Percentiles rank a stretch among this genome's conserved stretches.
Conservation (phyloP, 768 basidiomycete species). For the Auricularia sp. region DNA sequence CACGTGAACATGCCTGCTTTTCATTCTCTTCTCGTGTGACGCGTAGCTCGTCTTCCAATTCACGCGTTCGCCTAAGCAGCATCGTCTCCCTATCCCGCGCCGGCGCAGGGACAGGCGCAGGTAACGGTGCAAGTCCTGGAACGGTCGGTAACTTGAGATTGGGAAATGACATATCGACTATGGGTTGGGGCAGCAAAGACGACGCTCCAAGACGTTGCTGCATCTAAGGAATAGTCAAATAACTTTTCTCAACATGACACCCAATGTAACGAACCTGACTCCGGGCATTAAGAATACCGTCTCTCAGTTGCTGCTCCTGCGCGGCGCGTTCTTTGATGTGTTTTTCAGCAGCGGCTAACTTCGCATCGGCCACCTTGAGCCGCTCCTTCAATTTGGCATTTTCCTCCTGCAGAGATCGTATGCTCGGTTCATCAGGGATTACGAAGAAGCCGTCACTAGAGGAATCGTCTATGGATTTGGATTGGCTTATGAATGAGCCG, state of each 20-base stretch:
- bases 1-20: constrained; percentile 50
- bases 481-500: constrained; percentile 4
- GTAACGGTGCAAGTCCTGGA: constrained; percentile 22
- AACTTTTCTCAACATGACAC: neutral
- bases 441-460: constrained; percentile 68
- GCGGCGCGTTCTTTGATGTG: constrained; percentile 60
- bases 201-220: constrained; percentile 7
- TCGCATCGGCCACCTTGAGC: constrained; percentile 44
- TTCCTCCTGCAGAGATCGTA: constrained; percentile 52
- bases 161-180: constrained; percentile 25
- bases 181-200: constrained; percentile 33
- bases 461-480: constrained; percentile 45
- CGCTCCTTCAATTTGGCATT: constrained; percentile 55
- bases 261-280: constrained; percentile 41
- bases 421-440: constrained; percentile 48
- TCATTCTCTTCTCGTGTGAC: constrained; percentile 59
- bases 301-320: constrained; percentile 68
- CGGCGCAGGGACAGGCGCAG: constrained; percentile 39
- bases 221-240: neutral
- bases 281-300: constrained; percentile 65
- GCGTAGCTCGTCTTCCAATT: constrained; percentile 72
- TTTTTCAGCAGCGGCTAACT: constrained; percentile 50
- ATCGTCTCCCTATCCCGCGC: constrained; percentile 44
- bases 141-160: neutral
- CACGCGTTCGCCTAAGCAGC: constrained; percentile 43